Evolutionary conservation across 2,329 filamentous ascomycete species (phyloP), one percentile per base, ranked within the genome.

Genomic region (Rhexocercosporidium sp.): DNA sequence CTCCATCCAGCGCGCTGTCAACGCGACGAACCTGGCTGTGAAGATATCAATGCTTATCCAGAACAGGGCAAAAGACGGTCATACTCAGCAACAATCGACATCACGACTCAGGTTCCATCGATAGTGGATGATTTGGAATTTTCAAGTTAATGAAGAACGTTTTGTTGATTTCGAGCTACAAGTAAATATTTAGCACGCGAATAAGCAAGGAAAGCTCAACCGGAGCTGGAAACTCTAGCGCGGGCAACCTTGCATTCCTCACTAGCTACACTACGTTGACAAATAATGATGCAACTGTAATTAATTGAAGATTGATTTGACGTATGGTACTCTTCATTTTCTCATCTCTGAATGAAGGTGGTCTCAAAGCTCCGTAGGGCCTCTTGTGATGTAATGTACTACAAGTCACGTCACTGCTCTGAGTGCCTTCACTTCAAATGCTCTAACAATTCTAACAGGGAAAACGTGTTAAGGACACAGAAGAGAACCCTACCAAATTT

Each of bases 1-100:
- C 84, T 67, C 87, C 85, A 77, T 91, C 88, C 67, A 92, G 84
- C 76, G 90, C 88, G 72, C 85, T 83, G 78, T 90, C 88, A 66
- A 90, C 81, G 69, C 85, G 85, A 75, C 86, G 85, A 69, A 91
- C 84, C 78, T 89, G 87, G 64, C 76, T 78, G 44, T 57, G 27
- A 34, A 54, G 34, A 63, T 20, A 20, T 66, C 62, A 65, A 41
- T 12, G 53, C 34, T 44, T 69, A 64, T 27, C 29, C 47, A 14
- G 41, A 62, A 18, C 41, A 18, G 46, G 60, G 34, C 56, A 29
- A 25, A 22, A 44, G 34, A 65, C 53, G 12, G 70, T 9, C 78
- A 75, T 78, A 83, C 82, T 83, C 82, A 75, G 79, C 75, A 72
- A 83, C 80, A 73, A 83, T 81, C 64, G 81, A 82, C 82, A 83